A percentile compares a stretch with the other conserved stretches of the same genome.
Evolutionary conservation across 345 rosid genomes (phyloP).

Genomic region (Eucalyptus viminalis): DNA sequence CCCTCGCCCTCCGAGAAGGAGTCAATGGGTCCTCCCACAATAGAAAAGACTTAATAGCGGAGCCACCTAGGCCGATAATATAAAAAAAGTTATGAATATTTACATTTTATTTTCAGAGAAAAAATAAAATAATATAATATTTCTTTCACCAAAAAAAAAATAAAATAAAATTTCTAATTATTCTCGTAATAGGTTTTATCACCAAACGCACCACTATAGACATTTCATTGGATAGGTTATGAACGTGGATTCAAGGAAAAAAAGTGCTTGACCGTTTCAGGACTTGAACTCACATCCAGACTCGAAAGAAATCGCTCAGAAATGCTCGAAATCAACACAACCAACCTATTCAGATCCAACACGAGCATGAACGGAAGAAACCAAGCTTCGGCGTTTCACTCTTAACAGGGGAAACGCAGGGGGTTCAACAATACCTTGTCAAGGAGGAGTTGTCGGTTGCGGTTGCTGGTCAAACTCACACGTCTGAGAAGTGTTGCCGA

Average conservation of each 20-base stretch:
- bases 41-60: rapidly evolving
- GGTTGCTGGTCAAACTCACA: not conserved
- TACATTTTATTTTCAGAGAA: no score
- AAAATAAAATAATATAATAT: no score
- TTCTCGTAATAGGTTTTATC: no score
- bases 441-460: not conserved
- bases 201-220: not conserved
- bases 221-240: not conserved
- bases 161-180: no score
- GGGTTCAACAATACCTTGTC: not conserved
- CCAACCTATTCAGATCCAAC: not conserved
- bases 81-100: no score
- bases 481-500: not conserved
- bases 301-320: not conserved
- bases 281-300: not conserved
- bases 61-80: rapidly evolving
- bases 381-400: not conserved
- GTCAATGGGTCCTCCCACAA: no score
- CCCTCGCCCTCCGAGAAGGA: no score
- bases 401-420: not conserved
- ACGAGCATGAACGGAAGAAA: not conserved
- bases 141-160: no score
- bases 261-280: not conserved
- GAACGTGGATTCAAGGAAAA: not conserved
- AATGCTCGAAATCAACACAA: not conserved